Evolutionary conservation across 352 stramenopile genomes (phyloP), one percentile per base, ranked within the genome.

Genomic region (Globisporangium echinulatum): DNA sequence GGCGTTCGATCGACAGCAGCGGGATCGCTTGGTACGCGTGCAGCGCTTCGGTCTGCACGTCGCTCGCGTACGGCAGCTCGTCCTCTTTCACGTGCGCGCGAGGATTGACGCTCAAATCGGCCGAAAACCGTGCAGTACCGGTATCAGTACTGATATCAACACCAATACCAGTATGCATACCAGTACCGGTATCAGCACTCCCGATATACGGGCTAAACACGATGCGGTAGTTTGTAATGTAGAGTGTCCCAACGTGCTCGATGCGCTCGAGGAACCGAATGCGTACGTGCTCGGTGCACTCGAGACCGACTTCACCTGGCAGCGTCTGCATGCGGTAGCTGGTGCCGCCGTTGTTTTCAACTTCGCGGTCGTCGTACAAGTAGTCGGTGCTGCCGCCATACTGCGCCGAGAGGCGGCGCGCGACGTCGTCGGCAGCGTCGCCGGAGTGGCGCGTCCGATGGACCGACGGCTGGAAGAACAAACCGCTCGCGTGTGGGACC

Each of bases 221-320:
- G 43, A 94, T 69, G 49, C 85, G 76, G 63, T 87, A 94, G 61
- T 87, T 92, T 17, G 79, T 94, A 51, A 92, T 74, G 56, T 86
- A 91, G 14, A 94, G 61, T 39, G 66, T 92, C 0, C 85, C 82
- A 0, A 68, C 36, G 61, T 88, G 75, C 14, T 81, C 66, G 0
- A 82, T 62, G 7, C 66, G 57, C 38, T 86, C 69, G 49, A 88
- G 64, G 42, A 88, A 79, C 4, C 74, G 64, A 13, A 87, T 69
- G 1, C 68, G 74, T 0, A 94, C 82, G 56, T 84, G 77, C 6
- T 88, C 76, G 15, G 73, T 84, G 17, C 75, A 74, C 19, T 85
- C 71, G 39, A 91, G 58, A 47, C 90, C 74, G 9, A 83, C 66
- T 62, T 94, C 85, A 4, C 85, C 85, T 0, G 77, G 68, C 42